Conservation (phyloP, 805 yeast species). For the Monosporozyma servazzii region DNA sequence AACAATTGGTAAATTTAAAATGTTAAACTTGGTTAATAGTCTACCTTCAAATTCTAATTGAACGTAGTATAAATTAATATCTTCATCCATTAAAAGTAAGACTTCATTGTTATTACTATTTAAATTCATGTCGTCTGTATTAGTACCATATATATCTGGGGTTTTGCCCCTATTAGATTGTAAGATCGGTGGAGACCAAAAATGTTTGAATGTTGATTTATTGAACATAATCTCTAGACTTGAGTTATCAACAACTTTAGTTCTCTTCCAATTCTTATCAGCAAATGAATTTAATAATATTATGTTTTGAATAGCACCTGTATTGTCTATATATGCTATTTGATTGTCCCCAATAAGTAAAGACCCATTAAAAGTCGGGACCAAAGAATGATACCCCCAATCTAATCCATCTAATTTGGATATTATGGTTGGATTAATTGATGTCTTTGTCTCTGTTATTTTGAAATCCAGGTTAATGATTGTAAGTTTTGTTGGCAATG, state of each 20-base stretch:
- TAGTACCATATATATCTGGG: not conserved
- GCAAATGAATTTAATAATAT: conserved; percentile 26
- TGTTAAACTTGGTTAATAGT: conserved; percentile 22
- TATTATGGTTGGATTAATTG: conserved; percentile 49
- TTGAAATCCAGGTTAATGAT: conserved; percentile 42
- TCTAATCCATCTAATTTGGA: conserved; percentile 59
- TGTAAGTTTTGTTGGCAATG: conserved; percentile 17
- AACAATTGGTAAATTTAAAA: conserved; percentile 24
- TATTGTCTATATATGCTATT: conserved; percentile 64
- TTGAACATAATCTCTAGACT: conserved; percentile 20
- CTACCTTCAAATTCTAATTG: conserved; percentile 26
- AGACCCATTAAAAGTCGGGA: conserved; percentile 60
- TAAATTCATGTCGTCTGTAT: not conserved
- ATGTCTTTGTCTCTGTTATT: conserved; percentile 16
- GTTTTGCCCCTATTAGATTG: not conserved
- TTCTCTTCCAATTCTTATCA: conserved; percentile 39
- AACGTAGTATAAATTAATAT: conserved; percentile 19
- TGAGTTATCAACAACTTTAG: conserved; percentile 38
- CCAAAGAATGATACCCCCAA: conserved; percentile 56
- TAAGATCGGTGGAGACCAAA: conserved; percentile 10
- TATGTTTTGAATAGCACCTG: conserved; percentile 36
- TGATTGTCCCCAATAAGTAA: conserved; percentile 67
- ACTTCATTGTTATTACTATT: conserved; percentile 12
- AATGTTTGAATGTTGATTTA: conserved; percentile 8
- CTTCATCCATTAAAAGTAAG: conserved; percentile 22